A percentile compares a stretch with the other conserved stretches of the same genome.
These are phyloP conservation scores for Trametes pubescens DNA, from an alignment of 1,284 basidiomycete genomes.

Conservation along the genomic window DNA sequence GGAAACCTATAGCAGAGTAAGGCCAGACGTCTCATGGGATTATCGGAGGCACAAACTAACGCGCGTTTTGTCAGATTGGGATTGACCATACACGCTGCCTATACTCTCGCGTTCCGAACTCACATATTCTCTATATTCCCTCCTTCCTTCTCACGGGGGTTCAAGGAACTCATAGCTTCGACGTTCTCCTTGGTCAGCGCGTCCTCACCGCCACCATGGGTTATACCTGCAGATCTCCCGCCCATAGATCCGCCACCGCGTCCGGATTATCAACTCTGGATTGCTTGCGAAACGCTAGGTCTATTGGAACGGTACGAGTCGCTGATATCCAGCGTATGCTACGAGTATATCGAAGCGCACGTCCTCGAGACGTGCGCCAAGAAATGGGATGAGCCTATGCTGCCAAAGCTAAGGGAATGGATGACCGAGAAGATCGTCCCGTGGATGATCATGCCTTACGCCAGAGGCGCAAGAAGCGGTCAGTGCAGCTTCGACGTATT, in stretches of 20 bases:
- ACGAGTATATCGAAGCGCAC: constrained; percentile 82
- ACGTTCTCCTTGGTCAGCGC: constrained; percentile 54
- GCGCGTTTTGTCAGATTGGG: constrained; percentile 58
- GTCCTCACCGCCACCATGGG: constrained; percentile 37
- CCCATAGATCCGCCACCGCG: constrained; percentile 32
- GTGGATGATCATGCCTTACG: constrained; percentile 86
- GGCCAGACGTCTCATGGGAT: constrained; percentile 25
- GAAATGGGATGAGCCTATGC: constrained; percentile 74
- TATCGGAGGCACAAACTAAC: constrained; percentile 7
- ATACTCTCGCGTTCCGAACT: constrained; percentile 73
- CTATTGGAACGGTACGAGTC: constrained; percentile 87
- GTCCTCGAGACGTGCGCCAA: constrained; percentile 71
- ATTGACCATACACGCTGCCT: constrained; percentile 62
- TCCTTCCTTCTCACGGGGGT: constrained; percentile 65
- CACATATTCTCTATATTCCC: constrained; percentile 74
- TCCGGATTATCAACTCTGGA: constrained; percentile 57
- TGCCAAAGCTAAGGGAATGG: constrained; percentile 73
- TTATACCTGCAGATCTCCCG: constrained; percentile 11
- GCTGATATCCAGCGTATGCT: constrained; percentile 83
- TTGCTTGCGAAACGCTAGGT: constrained; percentile 75
- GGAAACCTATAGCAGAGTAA: constrained; percentile 68
- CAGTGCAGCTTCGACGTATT: constrained; percentile 36
- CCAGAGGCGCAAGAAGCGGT: constrained; percentile 66
- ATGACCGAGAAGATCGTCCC: constrained; percentile 81
- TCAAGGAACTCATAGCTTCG: constrained; percentile 68